Percentiles rank a stretch among this genome's conserved stretches.
These are phyloP conservation scores for Striga hermonthica DNA, from an alignment of 305 asterid genomes.

Conservation along the genomic window DNA sequence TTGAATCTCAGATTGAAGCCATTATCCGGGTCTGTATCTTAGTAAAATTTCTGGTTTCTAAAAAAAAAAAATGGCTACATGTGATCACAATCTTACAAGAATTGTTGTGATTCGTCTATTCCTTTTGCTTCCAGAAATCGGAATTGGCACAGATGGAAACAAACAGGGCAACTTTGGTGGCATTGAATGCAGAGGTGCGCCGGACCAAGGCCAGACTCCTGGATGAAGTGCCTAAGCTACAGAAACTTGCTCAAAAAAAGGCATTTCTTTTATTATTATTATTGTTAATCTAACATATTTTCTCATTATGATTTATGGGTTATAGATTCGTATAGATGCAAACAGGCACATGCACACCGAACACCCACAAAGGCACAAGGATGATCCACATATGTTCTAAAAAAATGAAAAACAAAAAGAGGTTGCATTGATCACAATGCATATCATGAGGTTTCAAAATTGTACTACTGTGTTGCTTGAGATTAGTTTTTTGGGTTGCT, in stretches of 20 bases:
- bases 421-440: not conserved
- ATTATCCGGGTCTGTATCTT: constrained; percentile 41
- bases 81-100: too few relatives aligned
- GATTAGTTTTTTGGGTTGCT: not conserved
- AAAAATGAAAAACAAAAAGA: too few relatives aligned
- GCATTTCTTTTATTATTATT: constrained; percentile 25
- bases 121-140: constrained; percentile 44
- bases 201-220: constrained; percentile 75
- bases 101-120: too few relatives aligned
- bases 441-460: not conserved
- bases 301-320: not conserved
- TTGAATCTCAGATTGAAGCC: constrained; percentile 68
- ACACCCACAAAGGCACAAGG: too few relatives aligned
- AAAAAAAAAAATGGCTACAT: too few relatives aligned
- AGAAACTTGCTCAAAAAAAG: constrained; percentile 74
- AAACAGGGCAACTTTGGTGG: constrained; percentile 82
- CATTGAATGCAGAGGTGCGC: constrained; percentile 85
- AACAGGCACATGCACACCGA: too few relatives aligned
- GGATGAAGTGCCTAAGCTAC: constrained; percentile 79
- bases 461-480: not conserved
- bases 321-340: too few relatives aligned
- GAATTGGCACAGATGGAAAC: constrained; percentile 61
- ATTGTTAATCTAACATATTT: not conserved
- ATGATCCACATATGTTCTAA: too few relatives aligned
- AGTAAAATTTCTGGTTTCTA: not conserved